Evolutionary conservation across 208 protist genomes (phyloP), one percentile per base, ranked within the genome.

Genomic region (Leishmania tropica): DNA sequence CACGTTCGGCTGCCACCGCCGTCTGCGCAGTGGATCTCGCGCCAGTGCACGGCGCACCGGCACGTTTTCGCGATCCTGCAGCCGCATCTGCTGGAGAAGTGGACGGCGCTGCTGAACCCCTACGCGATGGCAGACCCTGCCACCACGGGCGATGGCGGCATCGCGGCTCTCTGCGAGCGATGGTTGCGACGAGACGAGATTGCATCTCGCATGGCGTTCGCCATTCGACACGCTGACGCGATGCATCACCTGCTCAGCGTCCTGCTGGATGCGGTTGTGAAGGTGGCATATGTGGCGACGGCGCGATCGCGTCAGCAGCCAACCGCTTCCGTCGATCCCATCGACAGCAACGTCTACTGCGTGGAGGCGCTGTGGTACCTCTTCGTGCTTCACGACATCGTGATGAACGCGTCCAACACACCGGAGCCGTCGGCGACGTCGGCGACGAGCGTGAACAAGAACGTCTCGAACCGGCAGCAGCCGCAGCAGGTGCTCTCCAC

Each of bases 201-300:
- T 8, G 91, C 90, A 0, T 31, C 78, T 51, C 88, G 91, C 31
- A 96, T 95, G 92, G 51, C 86, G 21, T 96, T 95, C 72, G 92
- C 89, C 21, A 76, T 97, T 45, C 90, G 95, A 28, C 91, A 96
- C 83, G 79, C 86, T n/a, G 53, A 87, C 28, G 83, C 82, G 5
- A 86, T 87, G 8, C 79, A 90, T 37, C 92, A 97, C 82, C 60
- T 90, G 28, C 72, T 95, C 71, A 94, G 90, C 70, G 48, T 96
- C n/a, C 75, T 95, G 21, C 86, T 96, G n/a, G 94, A 97, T 76
- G 85, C 87, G 45, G 60, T 95, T 56, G 76, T 96, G 48, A 76
- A 42, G 48, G 51, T 93, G 17, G 93, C 93, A 35, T 90, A 90
- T 79, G 87, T 88, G 53, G 79, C 84, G 11, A 88, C 83, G 7